A percentile compares a stretch with the other conserved stretches of the same genome.
Conservation (phyloP, 2,329 filamentous ascomycete genomes). For the Sporothrix brunneoviolacea region DNA sequence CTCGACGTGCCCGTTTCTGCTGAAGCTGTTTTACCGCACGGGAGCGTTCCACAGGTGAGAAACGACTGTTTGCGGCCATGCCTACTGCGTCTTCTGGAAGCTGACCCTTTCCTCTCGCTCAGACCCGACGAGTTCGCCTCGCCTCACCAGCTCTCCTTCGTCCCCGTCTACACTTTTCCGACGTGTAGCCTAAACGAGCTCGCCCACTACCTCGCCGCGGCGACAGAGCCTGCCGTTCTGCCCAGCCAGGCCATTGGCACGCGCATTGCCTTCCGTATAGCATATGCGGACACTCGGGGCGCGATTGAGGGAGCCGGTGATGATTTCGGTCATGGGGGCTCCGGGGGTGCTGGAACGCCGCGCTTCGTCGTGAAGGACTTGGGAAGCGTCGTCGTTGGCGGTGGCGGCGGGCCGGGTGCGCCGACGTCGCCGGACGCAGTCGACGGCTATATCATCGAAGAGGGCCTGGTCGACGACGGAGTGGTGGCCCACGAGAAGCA, state of each 20-base stretch:
- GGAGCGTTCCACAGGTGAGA: constrained; percentile 63
- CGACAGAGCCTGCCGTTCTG: constrained; percentile 48
- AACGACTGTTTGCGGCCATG: background rate
- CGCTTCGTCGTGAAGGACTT: constrained; percentile 74
- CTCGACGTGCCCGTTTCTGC: constrained; percentile 60
- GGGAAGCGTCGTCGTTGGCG: constrained; percentile 73
- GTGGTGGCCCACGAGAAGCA: too few species aligned
- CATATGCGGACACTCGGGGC: constrained; percentile 66
- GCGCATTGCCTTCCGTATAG: constrained; percentile 77
- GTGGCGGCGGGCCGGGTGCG: constrained; percentile 39
- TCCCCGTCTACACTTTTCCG: constrained; percentile 82
- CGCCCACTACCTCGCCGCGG: constrained; percentile 64
- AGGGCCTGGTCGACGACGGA: constrained; percentile 20
- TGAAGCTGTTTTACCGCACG: constrained; percentile 77
- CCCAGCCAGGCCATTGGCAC: constrained; percentile 72
- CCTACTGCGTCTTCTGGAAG: background rate
- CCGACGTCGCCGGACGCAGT: constrained; percentile 25
- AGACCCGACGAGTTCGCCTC: constrained; percentile 66
- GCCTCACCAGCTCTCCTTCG: constrained; percentile 53
- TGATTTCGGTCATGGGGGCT: too few species aligned
- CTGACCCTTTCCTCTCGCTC: background rate
- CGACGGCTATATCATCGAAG: constrained; percentile 28
- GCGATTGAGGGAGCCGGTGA: constrained; percentile 9
- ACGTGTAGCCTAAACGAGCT: constrained; percentile 77
- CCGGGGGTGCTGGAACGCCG: constrained; percentile 26